A percentile compares a stretch with the other conserved stretches of the same genome.
Conservation (phyloP, 2,329 filamentous ascomycete species). For the Aureobasidium sp. region DNA sequence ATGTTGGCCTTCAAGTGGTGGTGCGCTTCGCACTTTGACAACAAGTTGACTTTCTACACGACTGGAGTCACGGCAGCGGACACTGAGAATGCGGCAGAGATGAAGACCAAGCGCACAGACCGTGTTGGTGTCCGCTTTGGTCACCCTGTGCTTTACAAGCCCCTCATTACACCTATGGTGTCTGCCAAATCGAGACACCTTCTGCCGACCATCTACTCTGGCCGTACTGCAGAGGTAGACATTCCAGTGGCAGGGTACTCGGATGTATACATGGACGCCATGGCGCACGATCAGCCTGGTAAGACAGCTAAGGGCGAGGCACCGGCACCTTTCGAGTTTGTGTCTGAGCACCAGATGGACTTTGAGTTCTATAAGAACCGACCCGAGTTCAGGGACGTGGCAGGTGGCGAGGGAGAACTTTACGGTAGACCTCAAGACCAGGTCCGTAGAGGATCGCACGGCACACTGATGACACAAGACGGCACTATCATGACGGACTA, state of each 20-base stretch:
- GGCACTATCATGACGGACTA: conserved; percentile 20
- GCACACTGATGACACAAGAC: conserved; percentile 32
- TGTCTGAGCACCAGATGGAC: conserved; percentile 77
- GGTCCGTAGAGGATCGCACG: conserved; percentile 54
- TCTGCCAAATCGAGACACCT: conserved; percentile 83
- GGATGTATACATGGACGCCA: conserved; percentile 77
- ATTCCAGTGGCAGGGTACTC: conserved; percentile 66
- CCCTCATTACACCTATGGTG: conserved; percentile 91
- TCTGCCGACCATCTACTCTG: conserved; percentile 77
- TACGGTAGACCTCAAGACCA: conserved; percentile 54
- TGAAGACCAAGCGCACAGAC: conserved; percentile 50
- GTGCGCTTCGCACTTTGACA: conserved; percentile 69
- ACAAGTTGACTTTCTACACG: conserved; percentile 73
- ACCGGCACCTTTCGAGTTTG: conserved; percentile 70
- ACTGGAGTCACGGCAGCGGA: conserved; percentile 51
- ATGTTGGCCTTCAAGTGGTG: conserved; percentile 81
- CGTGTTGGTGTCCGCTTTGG: conserved; percentile 74
- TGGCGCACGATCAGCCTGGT: conserved; percentile 56
- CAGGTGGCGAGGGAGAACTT: conserved; percentile 61
- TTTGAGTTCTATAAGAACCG: conserved; percentile 89
- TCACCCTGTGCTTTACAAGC: conserved; percentile 83
- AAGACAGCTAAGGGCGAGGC: conserved; percentile 45
- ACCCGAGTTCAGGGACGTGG: conserved; percentile 78
- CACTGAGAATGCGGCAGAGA: conserved; percentile 28
- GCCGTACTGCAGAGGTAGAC: conserved; percentile 56